phyloP scores from a whole-genome alignment of 805 yeast species.

The Yamadazyma nakazawae region DNA sequence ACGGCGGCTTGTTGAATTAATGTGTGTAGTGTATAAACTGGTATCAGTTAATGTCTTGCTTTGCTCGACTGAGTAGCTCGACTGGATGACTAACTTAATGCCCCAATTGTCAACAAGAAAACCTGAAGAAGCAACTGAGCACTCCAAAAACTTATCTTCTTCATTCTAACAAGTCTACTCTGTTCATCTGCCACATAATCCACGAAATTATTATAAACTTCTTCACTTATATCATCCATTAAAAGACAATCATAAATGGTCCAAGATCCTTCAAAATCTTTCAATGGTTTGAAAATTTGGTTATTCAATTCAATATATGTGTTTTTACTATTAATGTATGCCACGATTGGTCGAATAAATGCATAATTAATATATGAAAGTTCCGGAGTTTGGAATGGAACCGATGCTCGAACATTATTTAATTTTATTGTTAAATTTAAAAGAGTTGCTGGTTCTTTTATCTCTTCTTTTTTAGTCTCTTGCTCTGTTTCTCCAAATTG shows the following conservation, averaged over 20 bases:
- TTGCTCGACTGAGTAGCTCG: too few relatives aligned
- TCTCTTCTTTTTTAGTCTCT: constrained; percentile 34
- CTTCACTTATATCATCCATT: constrained; percentile 87
- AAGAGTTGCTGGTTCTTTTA: constrained; percentile 53
- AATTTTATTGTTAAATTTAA: constrained; percentile 77
- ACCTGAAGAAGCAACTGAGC: constrained; percentile 80
- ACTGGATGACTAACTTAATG: constrained; percentile 23
- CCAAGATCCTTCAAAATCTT: constrained; percentile 95
- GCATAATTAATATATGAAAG: constrained; percentile 91
- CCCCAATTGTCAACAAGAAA: constrained; percentile 70
- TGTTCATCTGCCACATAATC: constrained; percentile 87
- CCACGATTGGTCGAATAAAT: constrained; percentile 89
- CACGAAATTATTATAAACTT: constrained; percentile 88
- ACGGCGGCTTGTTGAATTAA: too few relatives aligned
- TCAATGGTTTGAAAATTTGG: constrained; percentile 69
- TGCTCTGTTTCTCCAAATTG: constrained; percentile 37
- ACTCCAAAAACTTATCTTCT: constrained; percentile 91
- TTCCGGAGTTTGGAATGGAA: constrained; percentile 85
- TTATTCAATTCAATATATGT: constrained; percentile 87
- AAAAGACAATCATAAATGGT: constrained; percentile 85
- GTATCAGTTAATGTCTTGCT: too few relatives aligned
- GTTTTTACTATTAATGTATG: constrained; percentile 85
- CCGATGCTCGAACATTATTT: constrained; percentile 82
- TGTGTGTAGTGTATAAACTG: too few relatives aligned
- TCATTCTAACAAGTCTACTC: constrained; percentile 64